Evolutionary conservation across 2,329 filamentous ascomycete species (phyloP).

Genomic region (Apiospora pterosperma): DNA sequence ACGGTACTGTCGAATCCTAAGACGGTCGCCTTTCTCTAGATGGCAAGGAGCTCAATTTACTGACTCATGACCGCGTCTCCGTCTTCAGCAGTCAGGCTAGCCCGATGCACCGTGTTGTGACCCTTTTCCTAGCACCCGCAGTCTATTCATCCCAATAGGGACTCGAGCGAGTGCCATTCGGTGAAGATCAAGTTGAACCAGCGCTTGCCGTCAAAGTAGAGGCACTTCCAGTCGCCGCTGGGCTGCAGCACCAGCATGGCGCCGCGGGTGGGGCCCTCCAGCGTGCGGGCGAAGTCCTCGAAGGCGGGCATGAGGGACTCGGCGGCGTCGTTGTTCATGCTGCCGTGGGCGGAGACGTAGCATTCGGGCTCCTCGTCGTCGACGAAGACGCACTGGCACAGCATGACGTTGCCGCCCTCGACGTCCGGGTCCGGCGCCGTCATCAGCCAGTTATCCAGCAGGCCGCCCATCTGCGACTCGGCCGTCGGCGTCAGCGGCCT

Average conservation of each 20-base stretch:
- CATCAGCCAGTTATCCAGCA: constrained; percentile 10
- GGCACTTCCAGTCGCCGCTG: constrained; percentile 12
- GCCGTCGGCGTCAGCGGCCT: constrained; percentile 1
- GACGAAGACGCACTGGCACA: constrained; percentile 13
- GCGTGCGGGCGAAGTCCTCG: constrained; percentile 10
- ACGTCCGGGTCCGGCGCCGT: constrained; percentile 16
- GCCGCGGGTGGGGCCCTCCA: constrained; percentile 2
- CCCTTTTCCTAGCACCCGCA: background rate
- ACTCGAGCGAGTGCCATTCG: constrained; percentile 18
- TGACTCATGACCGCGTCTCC: too few species aligned
- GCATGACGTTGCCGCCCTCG: constrained; percentile 11
- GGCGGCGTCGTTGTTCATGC: constrained; percentile 10
- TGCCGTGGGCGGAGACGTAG: constrained; percentile 9
- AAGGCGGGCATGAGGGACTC: constrained; percentile 9
- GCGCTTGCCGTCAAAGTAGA: constrained; percentile 17
- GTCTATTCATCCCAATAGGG: constrained; percentile 6
- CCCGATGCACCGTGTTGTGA: background rate
- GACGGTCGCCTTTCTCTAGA: too few species aligned
- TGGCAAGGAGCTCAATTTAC: too few species aligned
- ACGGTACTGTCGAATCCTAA: too few species aligned
- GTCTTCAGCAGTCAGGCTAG: background rate
- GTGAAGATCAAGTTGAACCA: constrained; percentile 20
- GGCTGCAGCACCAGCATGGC: constrained; percentile 13
- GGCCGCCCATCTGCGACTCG: constrained; percentile 7
- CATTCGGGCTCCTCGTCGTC: constrained; percentile 5